Conservation (phyloP, 805 yeast species). For the Ogataea polymorpha region DNA sequence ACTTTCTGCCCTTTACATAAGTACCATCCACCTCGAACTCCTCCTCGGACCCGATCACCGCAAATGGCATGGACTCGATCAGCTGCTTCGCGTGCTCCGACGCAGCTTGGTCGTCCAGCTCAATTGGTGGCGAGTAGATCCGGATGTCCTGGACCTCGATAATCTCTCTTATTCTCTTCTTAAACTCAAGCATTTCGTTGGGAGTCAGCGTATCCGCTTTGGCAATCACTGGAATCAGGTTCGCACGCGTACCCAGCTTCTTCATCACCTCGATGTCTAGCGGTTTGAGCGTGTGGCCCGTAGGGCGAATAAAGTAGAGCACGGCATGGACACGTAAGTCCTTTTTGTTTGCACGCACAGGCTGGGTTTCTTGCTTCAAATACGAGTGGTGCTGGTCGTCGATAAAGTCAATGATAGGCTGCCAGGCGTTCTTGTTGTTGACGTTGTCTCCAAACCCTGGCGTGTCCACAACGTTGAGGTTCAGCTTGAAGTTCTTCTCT, state of each 20-base stretch:
- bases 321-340: conserved; percentile 91
- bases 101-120: conserved; percentile 67
- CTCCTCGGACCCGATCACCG: conserved; percentile 75
- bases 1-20: conserved; percentile 72
- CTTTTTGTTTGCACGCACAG: conserved; percentile 58
- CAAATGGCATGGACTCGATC: conserved; percentile 84
- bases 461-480: conserved; percentile 82
- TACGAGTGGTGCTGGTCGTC: conserved; percentile 87
- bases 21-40: conserved; percentile 65
- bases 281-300: conserved; percentile 84
- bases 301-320: conserved; percentile 85
- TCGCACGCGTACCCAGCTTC: conserved; percentile 73
- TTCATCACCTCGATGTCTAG: conserved; percentile 88
- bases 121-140: conserved; percentile 82
- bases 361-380: conserved; percentile 94
- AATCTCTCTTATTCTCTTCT: conserved; percentile 73
- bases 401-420: conserved; percentile 79
- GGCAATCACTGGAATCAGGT: conserved; percentile 85
- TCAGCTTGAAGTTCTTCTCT: conserved; percentile 76
- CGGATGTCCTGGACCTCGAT: conserved; percentile 82
- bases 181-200: conserved; percentile 63
- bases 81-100: conserved; percentile 78
- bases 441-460: conserved; percentile 94
- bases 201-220: conserved; percentile 83
- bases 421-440: conserved; percentile 83